Evolutionary conservation across 768 basidiomycete genomes (phyloP).

Genomic region (Russula griseocarnosa): DNA sequence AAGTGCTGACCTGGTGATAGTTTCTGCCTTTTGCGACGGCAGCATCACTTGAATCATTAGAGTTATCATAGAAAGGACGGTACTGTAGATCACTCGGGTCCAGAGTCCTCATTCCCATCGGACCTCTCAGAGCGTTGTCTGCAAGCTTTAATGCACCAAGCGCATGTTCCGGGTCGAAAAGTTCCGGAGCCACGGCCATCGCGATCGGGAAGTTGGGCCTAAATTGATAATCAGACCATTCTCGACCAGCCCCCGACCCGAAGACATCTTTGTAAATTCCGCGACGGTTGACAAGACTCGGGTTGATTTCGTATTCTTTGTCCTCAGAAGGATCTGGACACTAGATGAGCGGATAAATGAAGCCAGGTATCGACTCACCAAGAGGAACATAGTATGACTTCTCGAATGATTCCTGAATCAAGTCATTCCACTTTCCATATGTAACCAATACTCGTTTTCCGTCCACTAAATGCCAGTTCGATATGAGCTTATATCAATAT

Average conservation of each 20-base stretch:
- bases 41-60: constrained; percentile 83
- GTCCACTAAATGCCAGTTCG: constrained; percentile 48
- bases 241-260: constrained; percentile 78
- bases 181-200: constrained; percentile 94
- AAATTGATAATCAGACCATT: constrained; percentile 98
- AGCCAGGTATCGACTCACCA: constrained; percentile 42
- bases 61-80: constrained; percentile 88
- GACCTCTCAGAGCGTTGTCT: constrained; percentile 75
- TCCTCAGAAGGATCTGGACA: constrained; percentile 67
- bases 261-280: constrained; percentile 99
- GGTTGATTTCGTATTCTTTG: constrained; percentile 59
- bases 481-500: background rate
- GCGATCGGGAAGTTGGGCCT: constrained; percentile 92
- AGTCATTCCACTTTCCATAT: constrained; percentile 84
- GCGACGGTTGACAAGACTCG: constrained; percentile 73
- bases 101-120: constrained; percentile 95
- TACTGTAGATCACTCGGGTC: constrained; percentile 87
- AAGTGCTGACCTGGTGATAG: constrained; percentile 72
- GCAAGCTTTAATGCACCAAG: constrained; percentile 75
- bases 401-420: constrained; percentile 87
- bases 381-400: constrained; percentile 84
- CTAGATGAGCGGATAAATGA: background rate
- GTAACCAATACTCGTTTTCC: constrained; percentile 68
- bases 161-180: constrained; percentile 81
- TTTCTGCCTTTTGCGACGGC: constrained; percentile 90